Conservation (phyloP, 371 early-diverging fungal genomes). For the Sporodiniella umbellata region DNA sequence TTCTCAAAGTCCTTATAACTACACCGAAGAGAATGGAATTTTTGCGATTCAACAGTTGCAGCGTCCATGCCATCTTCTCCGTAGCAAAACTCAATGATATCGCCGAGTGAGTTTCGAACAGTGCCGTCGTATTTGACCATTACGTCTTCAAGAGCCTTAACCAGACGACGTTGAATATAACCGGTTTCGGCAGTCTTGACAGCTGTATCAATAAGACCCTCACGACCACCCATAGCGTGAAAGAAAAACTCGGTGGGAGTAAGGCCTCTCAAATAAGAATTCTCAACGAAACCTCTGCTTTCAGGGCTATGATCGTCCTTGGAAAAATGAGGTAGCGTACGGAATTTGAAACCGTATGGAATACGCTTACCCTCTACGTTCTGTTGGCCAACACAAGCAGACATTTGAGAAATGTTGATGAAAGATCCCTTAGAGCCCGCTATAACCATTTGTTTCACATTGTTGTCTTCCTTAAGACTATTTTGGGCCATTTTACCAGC, state of each 20-base stretch:
- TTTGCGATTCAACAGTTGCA: constrained; percentile 86
- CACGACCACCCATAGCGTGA: constrained; percentile 99
- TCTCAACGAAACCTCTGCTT: constrained; percentile 98
- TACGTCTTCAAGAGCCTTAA: constrained; percentile 99
- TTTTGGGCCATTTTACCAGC: constrained; percentile 92
- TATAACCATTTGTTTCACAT: constrained; percentile 98
- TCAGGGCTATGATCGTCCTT: constrained; percentile 98
- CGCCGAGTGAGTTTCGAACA: constrained; percentile 92
- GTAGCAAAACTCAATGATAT: constrained; percentile 95
- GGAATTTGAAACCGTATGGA: constrained; percentile 95
- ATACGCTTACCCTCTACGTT: constrained; percentile 99
- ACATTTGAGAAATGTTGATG: constrained; percentile 99
- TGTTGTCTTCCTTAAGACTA: constrained; percentile 91
- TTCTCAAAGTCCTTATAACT: constrained; percentile 70
- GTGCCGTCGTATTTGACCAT: constrained; percentile 98
- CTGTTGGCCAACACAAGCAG: constrained; percentile 99
- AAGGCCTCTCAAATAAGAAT: constrained; percentile 96
- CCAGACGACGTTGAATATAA: constrained; percentile 99
- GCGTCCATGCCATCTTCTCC: constrained; percentile 99
- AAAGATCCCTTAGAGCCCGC: constrained; percentile 99
- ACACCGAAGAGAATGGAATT: constrained; percentile 65
- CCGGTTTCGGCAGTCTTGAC: constrained; percentile 99
- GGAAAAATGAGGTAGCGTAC: constrained; percentile 97
- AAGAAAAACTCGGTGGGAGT: constrained; percentile 99
- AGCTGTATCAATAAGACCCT: constrained; percentile 98